Percentiles rank a stretch among this genome's conserved stretches.
These are phyloP conservation scores for Epichloe sylvatica DNA, from an alignment of 2,329 filamentous ascomycete species.

Conservation along the genomic window DNA sequence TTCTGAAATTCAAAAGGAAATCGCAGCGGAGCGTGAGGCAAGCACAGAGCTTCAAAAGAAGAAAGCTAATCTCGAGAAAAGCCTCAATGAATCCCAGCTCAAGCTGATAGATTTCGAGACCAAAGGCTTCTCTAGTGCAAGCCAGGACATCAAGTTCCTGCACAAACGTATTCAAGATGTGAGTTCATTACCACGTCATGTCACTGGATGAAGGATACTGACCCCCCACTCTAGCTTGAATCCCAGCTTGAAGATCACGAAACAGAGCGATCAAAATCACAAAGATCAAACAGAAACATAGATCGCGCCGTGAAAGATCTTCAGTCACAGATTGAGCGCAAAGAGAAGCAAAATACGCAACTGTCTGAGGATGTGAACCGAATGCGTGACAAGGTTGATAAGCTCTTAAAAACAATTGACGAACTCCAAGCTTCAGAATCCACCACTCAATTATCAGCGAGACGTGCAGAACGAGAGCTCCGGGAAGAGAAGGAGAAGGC, in stretches of 20 bases:
- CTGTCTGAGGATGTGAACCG: constrained; percentile 72
- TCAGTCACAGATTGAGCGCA: constrained; percentile 80
- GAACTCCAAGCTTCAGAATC: constrained; percentile 85
- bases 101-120: constrained; percentile 87
- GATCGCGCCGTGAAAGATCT: constrained; percentile 91
- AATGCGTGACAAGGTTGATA: constrained; percentile 80
- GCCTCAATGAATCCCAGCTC: constrained; percentile 78
- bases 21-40: constrained; percentile 69
- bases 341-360: constrained; percentile 73
- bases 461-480: constrained; percentile 79
- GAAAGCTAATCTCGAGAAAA: constrained; percentile 80
- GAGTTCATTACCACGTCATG: constrained; percentile 23
- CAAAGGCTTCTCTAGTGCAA: constrained; percentile 88
- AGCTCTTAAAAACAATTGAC: constrained; percentile 80
- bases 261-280: constrained; percentile 61
- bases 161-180: constrained; percentile 93
- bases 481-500: constrained; percentile 76
- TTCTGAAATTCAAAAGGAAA: constrained; percentile 85
- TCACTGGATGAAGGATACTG: constrained; percentile 15
- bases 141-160: constrained; percentile 88
- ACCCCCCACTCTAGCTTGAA: constrained; percentile 52
- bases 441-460: constrained; percentile 62
- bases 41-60: constrained; percentile 75
- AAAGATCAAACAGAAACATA: constrained; percentile 78
- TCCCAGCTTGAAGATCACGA: constrained; percentile 74